phyloP scores from a whole-genome alignment of 129 eudicot species.

The Flaveria ramosissima region DNA sequence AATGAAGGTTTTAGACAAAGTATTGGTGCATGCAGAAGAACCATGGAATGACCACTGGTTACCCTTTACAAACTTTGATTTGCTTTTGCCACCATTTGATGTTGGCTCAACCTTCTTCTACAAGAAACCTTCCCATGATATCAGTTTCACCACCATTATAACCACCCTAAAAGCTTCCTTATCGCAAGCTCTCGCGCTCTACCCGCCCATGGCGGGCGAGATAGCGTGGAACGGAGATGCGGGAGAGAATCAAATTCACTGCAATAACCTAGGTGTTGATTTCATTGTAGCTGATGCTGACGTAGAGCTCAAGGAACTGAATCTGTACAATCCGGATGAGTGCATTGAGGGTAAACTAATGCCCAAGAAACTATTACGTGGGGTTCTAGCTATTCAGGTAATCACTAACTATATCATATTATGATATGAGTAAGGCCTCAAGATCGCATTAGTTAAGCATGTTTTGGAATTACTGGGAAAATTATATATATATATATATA shows the following conservation, averaged over 20 bases:
- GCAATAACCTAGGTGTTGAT: conserved; percentile 48
- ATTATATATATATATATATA: too few species aligned
- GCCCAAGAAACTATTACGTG: conserved; percentile 32
- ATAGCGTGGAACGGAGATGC: conserved; percentile 31
- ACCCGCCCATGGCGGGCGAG: conserved; percentile 36
- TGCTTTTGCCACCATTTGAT: conserved; percentile 1
- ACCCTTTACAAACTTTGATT: not conserved
- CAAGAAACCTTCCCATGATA: conserved; percentile 10
- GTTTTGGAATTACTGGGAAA: too few species aligned
- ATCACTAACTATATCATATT: not conserved
- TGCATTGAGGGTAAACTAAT: conserved; percentile 23
- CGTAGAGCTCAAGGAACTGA: conserved; percentile 35
- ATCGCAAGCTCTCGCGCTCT: conserved; percentile 14
- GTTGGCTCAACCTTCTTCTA: conserved; percentile 14
- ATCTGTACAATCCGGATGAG: conserved; percentile 42
- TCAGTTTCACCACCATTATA: not conserved
- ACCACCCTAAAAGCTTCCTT: conserved; percentile 12
- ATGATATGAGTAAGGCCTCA: too few species aligned
- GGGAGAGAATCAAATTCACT: conserved; percentile 44
- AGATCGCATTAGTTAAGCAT: too few species aligned
- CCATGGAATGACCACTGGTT: conserved; percentile 12
- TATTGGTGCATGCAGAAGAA: not conserved
- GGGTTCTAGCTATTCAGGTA: conserved; percentile 46
- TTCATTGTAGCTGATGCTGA: conserved; percentile 41
- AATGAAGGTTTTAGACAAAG: not conserved